Evolutionary conservation across 306 rosid genomes (phyloP), one percentile per base, ranked within the genome.

Genomic region (Chamaecrista fasciculata): DNA sequence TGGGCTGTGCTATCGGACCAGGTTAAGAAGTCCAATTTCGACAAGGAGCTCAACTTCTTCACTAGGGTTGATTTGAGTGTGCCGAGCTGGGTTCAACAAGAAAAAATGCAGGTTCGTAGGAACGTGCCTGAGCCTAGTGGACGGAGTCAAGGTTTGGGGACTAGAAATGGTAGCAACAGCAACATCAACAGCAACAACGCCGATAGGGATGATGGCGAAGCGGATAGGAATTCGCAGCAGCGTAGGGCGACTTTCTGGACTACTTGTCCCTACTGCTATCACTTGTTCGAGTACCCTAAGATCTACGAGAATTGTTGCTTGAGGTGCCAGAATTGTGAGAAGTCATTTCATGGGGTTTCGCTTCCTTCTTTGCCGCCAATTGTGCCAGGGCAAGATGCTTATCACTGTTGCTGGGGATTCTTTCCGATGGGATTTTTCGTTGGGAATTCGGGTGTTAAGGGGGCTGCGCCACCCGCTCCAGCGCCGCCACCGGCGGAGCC

Each of bases 321-420:
- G 74, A 75, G 79, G 73, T 95, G 99, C 48, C 88, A 85, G 81
- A 87, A 81, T 52, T 95, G 99, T 46, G 79, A 84, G n/a, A 84
- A 86, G 66, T 90, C 89, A 2, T 89, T 91, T 23, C 91, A 91
- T 5, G 99, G 92, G 4, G 87, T 81, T 34, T 15, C 57, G 11
- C 31, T 94, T 29, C 83, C 85, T 18, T 52, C 84, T 18, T 26
- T 85, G 53, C 99, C 97, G 43, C 97, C 95, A 5, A 36, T 84
- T 6, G 96, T 85, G 24, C 86, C 83, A 5, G 99, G 95, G 4
- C 89, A 89, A 58, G 99, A 95, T 0, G 87, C 97, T 4, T 95
- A 95, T 76, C 89, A 91, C 52, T 95, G 99, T 58, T 85, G 97
- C 65, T 89, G 96, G 97, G 99, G 92, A 0, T 84, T 91, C 53